Evolutionary conservation across 164 flowering plant genomes (phyloP).

Genomic region (Santalum album): DNA sequence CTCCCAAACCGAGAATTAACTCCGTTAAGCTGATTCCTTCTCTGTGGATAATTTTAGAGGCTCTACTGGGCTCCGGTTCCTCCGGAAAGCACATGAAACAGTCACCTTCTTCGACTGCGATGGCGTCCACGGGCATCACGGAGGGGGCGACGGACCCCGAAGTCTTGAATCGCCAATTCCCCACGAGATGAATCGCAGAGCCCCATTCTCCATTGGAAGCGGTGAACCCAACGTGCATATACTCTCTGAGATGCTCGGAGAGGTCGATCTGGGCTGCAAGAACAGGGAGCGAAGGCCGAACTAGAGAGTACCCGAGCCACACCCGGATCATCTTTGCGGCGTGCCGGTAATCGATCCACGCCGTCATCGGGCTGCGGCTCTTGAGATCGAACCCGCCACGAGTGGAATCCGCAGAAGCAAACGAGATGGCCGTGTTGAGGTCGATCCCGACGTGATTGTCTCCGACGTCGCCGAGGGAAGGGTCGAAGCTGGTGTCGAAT

Average conservation of each 20-base stretch:
- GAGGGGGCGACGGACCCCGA: constrained; percentile 14
- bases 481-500: constrained; percentile 50
- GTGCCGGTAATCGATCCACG: constrained; percentile 56
- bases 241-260: constrained; percentile 35
- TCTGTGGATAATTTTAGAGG: not conserved
- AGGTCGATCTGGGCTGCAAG: constrained; percentile 44
- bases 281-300: constrained; percentile 37
- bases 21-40: constrained; percentile 7
- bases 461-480: constrained; percentile 39
- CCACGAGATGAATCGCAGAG: constrained; percentile 35
- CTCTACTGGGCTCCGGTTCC: constrained; percentile 8
- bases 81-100: constrained; percentile 38
- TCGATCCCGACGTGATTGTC: constrained; percentile 65
- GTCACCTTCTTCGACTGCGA: constrained; percentile 21
- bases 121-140: constrained; percentile 10
- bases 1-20: constrained; percentile 30
- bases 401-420: constrained; percentile 33
- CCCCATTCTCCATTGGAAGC: constrained; percentile 48
- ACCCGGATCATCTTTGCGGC: constrained; percentile 32
- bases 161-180: constrained; percentile 43
- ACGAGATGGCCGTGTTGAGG: constrained; percentile 28
- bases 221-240: constrained; percentile 74
- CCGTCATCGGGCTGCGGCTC: constrained; percentile 32
- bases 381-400: constrained; percentile 46
- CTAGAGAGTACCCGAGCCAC: constrained; percentile 30